Evolutionary conservation across 441 rosid genomes (phyloP).

Genomic region (Mallotus repandus): DNA sequence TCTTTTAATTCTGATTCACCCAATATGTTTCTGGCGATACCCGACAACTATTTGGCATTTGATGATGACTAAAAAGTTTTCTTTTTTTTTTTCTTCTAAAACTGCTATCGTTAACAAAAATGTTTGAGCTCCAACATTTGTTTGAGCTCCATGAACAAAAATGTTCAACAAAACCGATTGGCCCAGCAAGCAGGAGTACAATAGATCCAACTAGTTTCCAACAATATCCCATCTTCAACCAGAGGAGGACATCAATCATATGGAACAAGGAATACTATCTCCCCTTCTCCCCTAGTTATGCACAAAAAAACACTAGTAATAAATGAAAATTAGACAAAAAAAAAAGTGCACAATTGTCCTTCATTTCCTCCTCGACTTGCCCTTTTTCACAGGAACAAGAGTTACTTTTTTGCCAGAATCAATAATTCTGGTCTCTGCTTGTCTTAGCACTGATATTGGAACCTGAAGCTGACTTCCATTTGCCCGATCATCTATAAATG

Average conservation of each 20-base stretch:
- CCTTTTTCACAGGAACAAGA: conserved; percentile 65
- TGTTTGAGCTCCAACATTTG: no score
- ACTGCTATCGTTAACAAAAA: conserved; percentile 1
- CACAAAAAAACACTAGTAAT: not conserved
- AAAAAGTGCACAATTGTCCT: not conserved
- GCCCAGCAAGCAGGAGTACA: not conserved
- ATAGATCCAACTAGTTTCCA: not conserved
- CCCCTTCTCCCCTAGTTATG: not conserved
- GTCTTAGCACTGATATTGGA: conserved; percentile 59
- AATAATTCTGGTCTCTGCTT: conserved; percentile 48
- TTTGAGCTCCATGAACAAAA: no score
- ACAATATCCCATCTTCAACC: not conserved
- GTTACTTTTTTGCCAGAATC: conserved; percentile 65
- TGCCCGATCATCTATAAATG: conserved; percentile 58
- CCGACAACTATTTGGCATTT: no score
- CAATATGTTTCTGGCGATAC: no score
- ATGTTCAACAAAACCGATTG: no score
- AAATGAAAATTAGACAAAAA: not conserved
- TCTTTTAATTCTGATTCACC: not conserved
- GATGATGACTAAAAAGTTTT: no score
- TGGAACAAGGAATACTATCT: not conserved
- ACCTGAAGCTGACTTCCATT: conserved; percentile 53
- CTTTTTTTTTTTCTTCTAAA: no score
- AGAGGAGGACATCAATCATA: not conserved
- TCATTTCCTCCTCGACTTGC: conserved; percentile 47